Evolutionary conservation across 2,329 filamentous ascomycete genomes (phyloP), one percentile per base, ranked within the genome.

Genomic region (Neofusicoccum cordaticola): DNA sequence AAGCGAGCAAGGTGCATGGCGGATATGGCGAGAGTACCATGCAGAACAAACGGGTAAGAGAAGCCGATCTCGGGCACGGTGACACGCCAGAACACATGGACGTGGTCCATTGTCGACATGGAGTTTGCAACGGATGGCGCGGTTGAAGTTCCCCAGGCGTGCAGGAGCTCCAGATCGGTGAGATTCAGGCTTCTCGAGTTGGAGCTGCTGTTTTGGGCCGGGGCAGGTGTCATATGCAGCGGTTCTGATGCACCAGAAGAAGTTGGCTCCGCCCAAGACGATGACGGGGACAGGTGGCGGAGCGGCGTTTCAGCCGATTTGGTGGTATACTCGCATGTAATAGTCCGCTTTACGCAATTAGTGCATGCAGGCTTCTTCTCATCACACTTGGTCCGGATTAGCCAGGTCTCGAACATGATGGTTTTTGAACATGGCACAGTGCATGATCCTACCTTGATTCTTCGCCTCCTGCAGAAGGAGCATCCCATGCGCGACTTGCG

Each of bases 321-420:
- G 13, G 47, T 47, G 4, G 11, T 61, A 27, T 61, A 61, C 17
- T 71, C 31, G 66, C 73, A 75, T 12, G 47, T 17, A 2, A 69
- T 68, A n/a, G 66, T 69, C 65, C 74, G 72, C 48, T 71, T 73
- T 8, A 72, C 69, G 48, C 73, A 75, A 37, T 72, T 72, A 15
- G 70, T 69, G 63, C 73, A 75, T 15, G 62, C 67, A 4, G 73
- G 73, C 47, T 68, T 70, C 42, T 68, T 67, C 63, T 75, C 73
- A 65, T 74, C 73, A 62, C 73, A 75, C 72, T 63, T 31, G 39
- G 6, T 17, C 11, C 53, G 3, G 13, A 39, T 44, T 7, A 62
- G 31, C n/a, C 12, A 58, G 3, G 8, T 11, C n/a, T 31, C 19
- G 7, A 3, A 27, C 22, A 7, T 19, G 12, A 19, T 47, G 8